Evolutionary conservation across 2,329 filamentous ascomycete species (phyloP).

Genomic region (Rhynchosporium agropyri): DNA sequence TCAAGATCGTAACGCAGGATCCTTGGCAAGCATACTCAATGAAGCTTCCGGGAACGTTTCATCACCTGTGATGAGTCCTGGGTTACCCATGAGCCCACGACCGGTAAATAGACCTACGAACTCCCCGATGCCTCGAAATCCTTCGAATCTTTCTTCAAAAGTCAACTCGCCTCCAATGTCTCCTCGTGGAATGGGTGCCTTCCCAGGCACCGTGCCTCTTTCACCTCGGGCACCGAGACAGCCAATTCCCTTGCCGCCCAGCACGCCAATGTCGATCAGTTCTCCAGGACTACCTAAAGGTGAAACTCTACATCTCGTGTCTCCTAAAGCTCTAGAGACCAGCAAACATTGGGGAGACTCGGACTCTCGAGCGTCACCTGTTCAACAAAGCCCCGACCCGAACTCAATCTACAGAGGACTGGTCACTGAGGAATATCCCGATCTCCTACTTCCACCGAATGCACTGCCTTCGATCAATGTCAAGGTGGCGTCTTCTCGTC

Average conservation of each 20-base stretch:
- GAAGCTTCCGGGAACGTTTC: conserved; percentile 42
- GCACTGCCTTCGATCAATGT: conserved; percentile 84
- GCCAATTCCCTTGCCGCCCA: conserved; percentile 71
- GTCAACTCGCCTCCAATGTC: conserved; percentile 70
- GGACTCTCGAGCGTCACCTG: conserved; percentile 30
- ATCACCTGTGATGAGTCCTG: conserved; percentile 58
- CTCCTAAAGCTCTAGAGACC: conserved; percentile 48
- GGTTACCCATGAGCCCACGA: conserved; percentile 62
- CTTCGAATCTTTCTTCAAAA: conserved; percentile 44
- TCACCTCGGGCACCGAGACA: conserved; percentile 75
- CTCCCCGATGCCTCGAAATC: conserved; percentile 60
- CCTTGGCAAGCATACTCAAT: conserved; percentile 56
- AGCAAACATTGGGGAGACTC: conserved; percentile 42
- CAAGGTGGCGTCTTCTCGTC: conserved; percentile 88
- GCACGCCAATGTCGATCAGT: conserved; percentile 66
- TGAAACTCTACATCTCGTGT: conserved; percentile 43
- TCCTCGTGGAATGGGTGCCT: conserved; percentile 53
- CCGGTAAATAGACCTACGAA: conserved; percentile 57
- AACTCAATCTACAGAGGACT: conserved; percentile 73
- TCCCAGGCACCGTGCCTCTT: conserved; percentile 56
- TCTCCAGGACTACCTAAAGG: conserved; percentile 45
- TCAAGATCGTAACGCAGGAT: conserved; percentile 48
- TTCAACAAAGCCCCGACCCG: conserved; percentile 44
- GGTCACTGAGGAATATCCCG: conserved; percentile 83
- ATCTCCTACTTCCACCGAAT: conserved; percentile 83